These are phyloP conservation scores for Ophioceras dolichostomum DNA, from an alignment of 2,329 filamentous ascomycete species.

Conservation along the genomic window DNA sequence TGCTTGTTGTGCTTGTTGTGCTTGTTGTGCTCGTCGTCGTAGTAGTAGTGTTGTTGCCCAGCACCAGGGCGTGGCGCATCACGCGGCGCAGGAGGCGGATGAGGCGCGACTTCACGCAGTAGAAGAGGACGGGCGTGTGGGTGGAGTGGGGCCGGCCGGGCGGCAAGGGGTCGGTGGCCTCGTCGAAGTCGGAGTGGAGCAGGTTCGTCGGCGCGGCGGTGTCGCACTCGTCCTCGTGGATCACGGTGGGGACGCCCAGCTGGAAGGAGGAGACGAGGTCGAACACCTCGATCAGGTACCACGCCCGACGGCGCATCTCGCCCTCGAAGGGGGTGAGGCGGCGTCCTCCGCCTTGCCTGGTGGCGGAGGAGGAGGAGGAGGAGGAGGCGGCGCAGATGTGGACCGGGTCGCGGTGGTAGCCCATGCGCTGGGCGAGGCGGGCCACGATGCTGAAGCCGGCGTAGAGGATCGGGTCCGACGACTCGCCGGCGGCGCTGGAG, in stretches of 20 bases:
- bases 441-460: conserved; percentile 31
- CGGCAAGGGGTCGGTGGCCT: conserved; percentile 41
- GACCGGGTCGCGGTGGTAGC: conserved; percentile 35
- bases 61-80: conserved; percentile 31
- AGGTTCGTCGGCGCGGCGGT: conserved; percentile 49
- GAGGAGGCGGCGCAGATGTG: conserved; percentile 15
- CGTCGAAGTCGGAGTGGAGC: conserved; percentile 52
- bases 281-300: conserved; percentile 34
- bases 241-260: conserved; percentile 25
- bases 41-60: background rate
- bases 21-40: background rate
- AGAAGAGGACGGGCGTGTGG: conserved; percentile 43
- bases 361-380: background rate
- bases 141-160: conserved; percentile 40
- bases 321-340: conserved; percentile 31
- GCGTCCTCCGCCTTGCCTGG: conserved; percentile 1
- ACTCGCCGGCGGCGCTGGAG: conserved; percentile 19
- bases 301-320: conserved; percentile 37
- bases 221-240: conserved; percentile 48
- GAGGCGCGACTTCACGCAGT: conserved; percentile 28
- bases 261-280: conserved; percentile 37
- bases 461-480: conserved; percentile 28
- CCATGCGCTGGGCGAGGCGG: conserved; percentile 36
- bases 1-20: too few relatives aligned
- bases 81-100: conserved; percentile 26